Base-by-base conservation (phyloP, 2,329 filamentous ascomycete species). In the Sporothrix luriei region DNA sequence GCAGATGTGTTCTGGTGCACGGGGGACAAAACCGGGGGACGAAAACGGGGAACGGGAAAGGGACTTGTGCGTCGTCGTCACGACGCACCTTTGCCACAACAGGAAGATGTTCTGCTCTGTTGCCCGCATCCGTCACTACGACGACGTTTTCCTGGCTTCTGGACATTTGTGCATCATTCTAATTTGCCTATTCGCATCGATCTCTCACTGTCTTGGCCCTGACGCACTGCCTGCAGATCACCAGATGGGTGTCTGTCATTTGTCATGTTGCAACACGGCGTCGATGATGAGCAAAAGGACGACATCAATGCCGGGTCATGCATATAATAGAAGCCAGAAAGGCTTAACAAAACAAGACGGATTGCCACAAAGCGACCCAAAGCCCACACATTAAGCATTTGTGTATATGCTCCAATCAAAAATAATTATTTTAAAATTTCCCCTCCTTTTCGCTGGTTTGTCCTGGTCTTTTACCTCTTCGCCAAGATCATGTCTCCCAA, bases 171-270 rank as follows among this genome's bases (percentile, higher is more conserved):
- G 13, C 14, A 16, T 55, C 52, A 14, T 55, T 14, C 33, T 16
- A 7, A 43, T 43, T 24, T 59, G 33, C 19, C 33, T 21, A 19
- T 24, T 24, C 9, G 40, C 55, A 3, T 59, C 19, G 6, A 7
- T 21, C 10, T 38, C 33, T 14, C n/a, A 2, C 7, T 43, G 3
- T 40, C 19, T n/a, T 40, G 33, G 33, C 29, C 19, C 9, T 40
- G 11, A 7, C 11, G 49, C 49, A 52, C 49, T 61, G 33, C 33
- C 55, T 61, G 55, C 24, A 33, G 55, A 61, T 61, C 55, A 24
- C 24, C 3, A 40, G 29, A n/a, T 13, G 55, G 33, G 13, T 5
- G 11, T 61, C 33, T 43, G 6, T 33, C 19, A 61, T 61, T 61
- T 61, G 33, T 61, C 55, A 61, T 61, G 16, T 21, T 59, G 33